A percentile compares a stretch with the other conserved stretches of the same genome.
These are phyloP conservation scores for Coemansia sp. DNA, from an alignment of 192 early-diverging fungal species.

Conservation along the genomic window DNA sequence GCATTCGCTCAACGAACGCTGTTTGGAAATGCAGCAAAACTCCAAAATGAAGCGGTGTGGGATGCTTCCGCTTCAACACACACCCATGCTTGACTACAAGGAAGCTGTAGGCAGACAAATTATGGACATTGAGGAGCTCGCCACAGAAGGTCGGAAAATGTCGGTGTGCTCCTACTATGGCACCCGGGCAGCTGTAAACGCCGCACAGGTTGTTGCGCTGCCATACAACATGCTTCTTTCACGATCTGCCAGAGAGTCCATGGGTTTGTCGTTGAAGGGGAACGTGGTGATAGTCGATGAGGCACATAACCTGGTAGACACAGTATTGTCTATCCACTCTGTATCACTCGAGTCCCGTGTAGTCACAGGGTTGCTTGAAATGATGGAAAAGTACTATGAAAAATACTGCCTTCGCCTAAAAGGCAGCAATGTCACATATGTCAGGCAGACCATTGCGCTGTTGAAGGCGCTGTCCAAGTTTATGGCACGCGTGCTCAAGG, in stretches of 20 bases:
- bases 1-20: conserved; percentile 68
- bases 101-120: conserved; percentile 52
- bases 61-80: conserved; percentile 49
- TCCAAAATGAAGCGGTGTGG: conserved; percentile 42
- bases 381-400: conserved; percentile 63
- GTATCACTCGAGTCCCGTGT: conserved; percentile 53
- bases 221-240: conserved; percentile 88
- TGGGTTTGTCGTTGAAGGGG: conserved; percentile 64
- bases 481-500: conserved; percentile 34
- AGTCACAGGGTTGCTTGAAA: conserved; percentile 51
- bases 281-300: conserved; percentile 86
- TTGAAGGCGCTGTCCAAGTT: conserved; percentile 55
- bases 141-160: conserved; percentile 55
- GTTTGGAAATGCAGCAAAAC: conserved; percentile 72
- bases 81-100: conserved; percentile 56
- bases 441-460: conserved; percentile 66
- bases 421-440: conserved; percentile 70
- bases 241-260: conserved; percentile 65
- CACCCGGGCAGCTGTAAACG: conserved; percentile 51
- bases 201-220: conserved; percentile 69
- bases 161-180: conserved; percentile 85
- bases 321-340: conserved; percentile 69
- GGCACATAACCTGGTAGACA: conserved; percentile 72
- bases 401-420: conserved; percentile 67
- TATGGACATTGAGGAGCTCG: conserved; percentile 87